phyloP scores from a whole-genome alignment of 495 filamentous ascomycete species.

The Evernia prunastri region DNA sequence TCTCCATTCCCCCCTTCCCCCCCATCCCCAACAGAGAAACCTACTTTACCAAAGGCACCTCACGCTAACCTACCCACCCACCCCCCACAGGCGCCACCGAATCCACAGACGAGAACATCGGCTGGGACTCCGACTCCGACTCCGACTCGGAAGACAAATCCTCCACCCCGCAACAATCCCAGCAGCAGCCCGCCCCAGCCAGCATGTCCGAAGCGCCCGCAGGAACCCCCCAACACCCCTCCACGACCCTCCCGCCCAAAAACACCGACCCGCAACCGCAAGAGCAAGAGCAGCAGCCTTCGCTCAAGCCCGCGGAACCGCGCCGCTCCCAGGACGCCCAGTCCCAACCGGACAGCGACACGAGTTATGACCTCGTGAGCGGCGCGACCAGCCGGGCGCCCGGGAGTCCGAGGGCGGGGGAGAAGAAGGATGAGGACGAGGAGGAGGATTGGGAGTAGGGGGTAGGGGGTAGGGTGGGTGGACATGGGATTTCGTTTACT shows the following conservation, averaged over 20 bases:
- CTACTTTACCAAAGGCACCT: not conserved
- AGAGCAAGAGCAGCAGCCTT: constrained; percentile 2
- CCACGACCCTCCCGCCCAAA: constrained; percentile 30
- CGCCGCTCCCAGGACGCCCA: constrained; percentile 82
- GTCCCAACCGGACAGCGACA: constrained; percentile 79
- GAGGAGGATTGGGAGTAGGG: constrained; percentile 79
- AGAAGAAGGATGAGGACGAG: constrained; percentile 50
- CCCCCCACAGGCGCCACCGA: constrained; percentile 51
- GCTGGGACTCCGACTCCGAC: constrained; percentile 76
- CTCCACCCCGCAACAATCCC: constrained; percentile 38
- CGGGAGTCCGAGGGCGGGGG: constrained; percentile 65
- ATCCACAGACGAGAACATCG: constrained; percentile 66
- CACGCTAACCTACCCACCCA: constrained; percentile 23
- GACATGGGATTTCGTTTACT: not conserved
- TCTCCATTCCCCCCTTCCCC: constrained; percentile 18
- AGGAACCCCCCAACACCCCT: constrained; percentile 47
- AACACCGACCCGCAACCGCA: constrained; percentile 28
- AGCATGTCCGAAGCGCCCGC: constrained; percentile 7
- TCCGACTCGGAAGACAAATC: constrained; percentile 39
- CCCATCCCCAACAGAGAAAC: constrained; percentile 14
- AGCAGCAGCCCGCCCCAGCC: constrained; percentile 7
- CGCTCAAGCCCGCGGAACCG: constrained; percentile 30
- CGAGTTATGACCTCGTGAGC: constrained; percentile 89
- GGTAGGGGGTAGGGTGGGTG: not conserved
- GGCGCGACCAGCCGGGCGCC: constrained; percentile 73